Conservation (phyloP, 768 basidiomycete genomes). For the Suillus cothurnatus region DNA sequence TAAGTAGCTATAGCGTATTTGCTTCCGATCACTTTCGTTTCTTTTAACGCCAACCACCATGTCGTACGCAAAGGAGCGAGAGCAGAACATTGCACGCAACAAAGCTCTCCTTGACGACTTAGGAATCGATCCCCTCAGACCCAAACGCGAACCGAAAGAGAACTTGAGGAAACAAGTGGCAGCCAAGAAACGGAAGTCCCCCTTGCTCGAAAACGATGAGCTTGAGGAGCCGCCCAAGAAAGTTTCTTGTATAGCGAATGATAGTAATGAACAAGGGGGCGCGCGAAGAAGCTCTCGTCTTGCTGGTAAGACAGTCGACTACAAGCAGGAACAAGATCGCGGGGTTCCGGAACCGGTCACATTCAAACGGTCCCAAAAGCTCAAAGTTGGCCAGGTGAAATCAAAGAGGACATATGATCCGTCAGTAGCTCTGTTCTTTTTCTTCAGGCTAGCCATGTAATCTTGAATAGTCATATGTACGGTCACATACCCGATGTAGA, state of each 20-base stretch:
- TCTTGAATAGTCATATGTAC: slow-evolving; percentile 62
- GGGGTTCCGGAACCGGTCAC: slow-evolving; percentile 40
- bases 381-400: slow-evolving; percentile 37
- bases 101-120: slow-evolving; percentile 42
- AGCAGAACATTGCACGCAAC: slow-evolving; percentile 45
- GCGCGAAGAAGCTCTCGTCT: slow-evolving; percentile 71
- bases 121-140: slow-evolving; percentile 43
- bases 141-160: slow-evolving; percentile 51
- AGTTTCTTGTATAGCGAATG: slow-evolving; percentile 34
- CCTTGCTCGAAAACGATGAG: slow-evolving; percentile 25
- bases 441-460: slow-evolving; percentile 23
- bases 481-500: slow-evolving; percentile 79
- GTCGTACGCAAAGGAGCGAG: slow-evolving; percentile 38
- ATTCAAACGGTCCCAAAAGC: slow-evolving; percentile 37
- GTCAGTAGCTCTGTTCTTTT: slow-evolving; percentile 19
- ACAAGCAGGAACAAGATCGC: slow-evolving; percentile 45
- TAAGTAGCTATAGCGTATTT: too few species aligned
- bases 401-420: slow-evolving; percentile 35
- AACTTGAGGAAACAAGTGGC: slow-evolving; percentile 30
- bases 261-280: slow-evolving; percentile 24
- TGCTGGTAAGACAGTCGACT: slow-evolving; percentile 58
- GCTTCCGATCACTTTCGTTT: neutral
- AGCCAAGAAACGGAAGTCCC: slow-evolving; percentile 45
- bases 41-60: neutral
- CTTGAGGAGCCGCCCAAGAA: slow-evolving; percentile 26